Conservation (phyloP, 2,329 filamentous ascomycete genomes). For the Fusarium stilboides region DNA sequence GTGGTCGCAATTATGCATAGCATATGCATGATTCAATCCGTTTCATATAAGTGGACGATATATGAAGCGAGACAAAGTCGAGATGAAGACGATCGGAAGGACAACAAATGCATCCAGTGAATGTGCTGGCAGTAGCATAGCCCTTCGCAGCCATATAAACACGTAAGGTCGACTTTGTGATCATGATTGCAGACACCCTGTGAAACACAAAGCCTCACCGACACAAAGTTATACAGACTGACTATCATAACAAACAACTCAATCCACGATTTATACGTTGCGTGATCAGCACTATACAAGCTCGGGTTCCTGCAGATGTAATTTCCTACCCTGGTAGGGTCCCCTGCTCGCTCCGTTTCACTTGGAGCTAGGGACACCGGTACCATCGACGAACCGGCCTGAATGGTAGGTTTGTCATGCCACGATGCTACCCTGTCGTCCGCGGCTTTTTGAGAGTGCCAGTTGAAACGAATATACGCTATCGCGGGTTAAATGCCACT, state of each 20-base stretch:
- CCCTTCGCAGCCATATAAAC: not conserved
- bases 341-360: conserved; percentile 47
- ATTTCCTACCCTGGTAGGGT: conserved; percentile 46
- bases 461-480: conserved; percentile 17
- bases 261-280: conserved; percentile 12
- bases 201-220: not conserved
- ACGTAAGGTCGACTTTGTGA: not conserved
- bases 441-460: conserved; percentile 6
- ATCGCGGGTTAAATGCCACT: conserved; percentile 7
- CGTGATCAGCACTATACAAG: conserved; percentile 23
- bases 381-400: conserved; percentile 10
- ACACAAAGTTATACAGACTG: not conserved
- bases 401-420: conserved; percentile 22
- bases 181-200: not conserved
- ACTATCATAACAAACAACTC: not conserved
- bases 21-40: conserved; percentile 19
- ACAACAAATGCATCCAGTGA: not conserved
- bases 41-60: conserved; percentile 13
- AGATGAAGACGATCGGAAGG: not conserved
- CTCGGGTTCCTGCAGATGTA: conserved; percentile 47
- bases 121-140: not conserved
- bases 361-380: conserved; percentile 19
- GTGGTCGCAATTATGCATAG: not conserved
- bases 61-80: conserved; percentile 13
- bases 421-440: conserved; percentile 14